phyloP scores from a whole-genome alignment of 2,329 filamentous ascomycete species.

The Sporothrix globosa region DNA sequence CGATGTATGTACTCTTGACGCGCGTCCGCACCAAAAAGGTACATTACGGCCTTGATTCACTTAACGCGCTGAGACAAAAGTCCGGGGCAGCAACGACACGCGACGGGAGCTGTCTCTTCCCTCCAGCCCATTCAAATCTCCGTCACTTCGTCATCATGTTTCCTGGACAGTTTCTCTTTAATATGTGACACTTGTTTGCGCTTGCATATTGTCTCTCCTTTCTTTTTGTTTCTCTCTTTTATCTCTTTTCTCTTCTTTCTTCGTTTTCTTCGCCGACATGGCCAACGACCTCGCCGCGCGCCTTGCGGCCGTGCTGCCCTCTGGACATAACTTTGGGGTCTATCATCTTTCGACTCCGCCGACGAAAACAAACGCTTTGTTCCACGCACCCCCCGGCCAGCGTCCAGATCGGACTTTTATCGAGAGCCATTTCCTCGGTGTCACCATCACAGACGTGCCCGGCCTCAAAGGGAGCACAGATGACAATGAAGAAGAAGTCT shows the following conservation, averaged over 20 bases:
- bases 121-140: background rate
- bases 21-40: background rate
- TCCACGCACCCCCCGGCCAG: constrained; percentile 72
- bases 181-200: background rate
- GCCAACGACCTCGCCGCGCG: constrained; percentile 43
- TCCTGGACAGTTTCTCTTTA: background rate
- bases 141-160: background rate
- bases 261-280: background rate
- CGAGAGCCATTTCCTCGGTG: constrained; percentile 75
- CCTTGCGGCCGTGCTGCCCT: constrained; percentile 58
- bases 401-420: constrained; percentile 78
- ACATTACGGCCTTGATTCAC: background rate
- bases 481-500: constrained; percentile 47
- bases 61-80: constrained; percentile 22
- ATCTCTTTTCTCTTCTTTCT: background rate
- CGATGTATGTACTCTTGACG: background rate
- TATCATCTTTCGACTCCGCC: constrained; percentile 89
- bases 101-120: background rate
- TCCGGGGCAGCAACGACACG: constrained; percentile 7
- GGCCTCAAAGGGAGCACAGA: background rate
- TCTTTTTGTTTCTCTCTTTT: background rate
- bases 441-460: constrained; percentile 48
- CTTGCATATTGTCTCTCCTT: background rate
- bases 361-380: constrained; percentile 73
- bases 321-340: constrained; percentile 64